A percentile compares a stretch with the other conserved stretches of the same genome.
Evolutionary conservation across 139 green algal genomes (phyloP).

Genomic region (Picochlorum sp.): DNA sequence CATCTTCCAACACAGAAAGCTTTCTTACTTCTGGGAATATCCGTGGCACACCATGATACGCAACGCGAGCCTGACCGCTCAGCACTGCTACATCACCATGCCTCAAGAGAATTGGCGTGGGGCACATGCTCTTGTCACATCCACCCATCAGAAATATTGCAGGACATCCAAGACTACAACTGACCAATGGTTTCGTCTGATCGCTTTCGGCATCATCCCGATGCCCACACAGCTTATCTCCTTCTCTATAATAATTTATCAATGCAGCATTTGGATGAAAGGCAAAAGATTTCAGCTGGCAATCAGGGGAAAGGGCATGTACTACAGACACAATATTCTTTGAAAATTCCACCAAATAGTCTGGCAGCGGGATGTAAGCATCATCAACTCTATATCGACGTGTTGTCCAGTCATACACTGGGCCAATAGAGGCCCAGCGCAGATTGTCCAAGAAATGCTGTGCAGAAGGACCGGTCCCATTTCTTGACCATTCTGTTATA

Average conservation of each 20-base stretch:
- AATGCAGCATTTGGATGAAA: conserved; percentile 65
- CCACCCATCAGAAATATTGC: conserved; percentile 83
- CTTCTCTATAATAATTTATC: conserved; percentile 78
- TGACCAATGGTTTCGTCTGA: conserved; percentile 71
- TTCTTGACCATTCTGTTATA: neutral
- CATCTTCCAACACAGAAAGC: neutral
- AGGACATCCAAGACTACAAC: conserved; percentile 66
- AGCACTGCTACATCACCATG: conserved; percentile 79
- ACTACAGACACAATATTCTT: neutral
- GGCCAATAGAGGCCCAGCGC: conserved; percentile 71
- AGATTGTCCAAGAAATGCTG: conserved; percentile 57
- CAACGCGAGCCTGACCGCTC: conserved; percentile 42
- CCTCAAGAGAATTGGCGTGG: conserved; percentile 62
- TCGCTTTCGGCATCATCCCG: conserved; percentile 79
- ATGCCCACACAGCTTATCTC: conserved; percentile 78
- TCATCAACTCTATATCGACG: conserved; percentile 46
- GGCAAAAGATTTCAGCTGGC: neutral
- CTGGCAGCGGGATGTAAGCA: conserved; percentile 27
- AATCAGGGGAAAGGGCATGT: neutral
- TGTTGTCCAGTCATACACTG: conserved; percentile 69
- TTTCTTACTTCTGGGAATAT: conserved; percentile 19
- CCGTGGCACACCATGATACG: conserved; percentile 65
- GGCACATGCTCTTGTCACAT: conserved; percentile 36
- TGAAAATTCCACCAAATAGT: conserved; percentile 19
- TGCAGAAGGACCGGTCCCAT: conserved; percentile 20